phyloP scores from a whole-genome alignment of 2,329 filamentous ascomycete species.

The Claviceps africana region DNA sequence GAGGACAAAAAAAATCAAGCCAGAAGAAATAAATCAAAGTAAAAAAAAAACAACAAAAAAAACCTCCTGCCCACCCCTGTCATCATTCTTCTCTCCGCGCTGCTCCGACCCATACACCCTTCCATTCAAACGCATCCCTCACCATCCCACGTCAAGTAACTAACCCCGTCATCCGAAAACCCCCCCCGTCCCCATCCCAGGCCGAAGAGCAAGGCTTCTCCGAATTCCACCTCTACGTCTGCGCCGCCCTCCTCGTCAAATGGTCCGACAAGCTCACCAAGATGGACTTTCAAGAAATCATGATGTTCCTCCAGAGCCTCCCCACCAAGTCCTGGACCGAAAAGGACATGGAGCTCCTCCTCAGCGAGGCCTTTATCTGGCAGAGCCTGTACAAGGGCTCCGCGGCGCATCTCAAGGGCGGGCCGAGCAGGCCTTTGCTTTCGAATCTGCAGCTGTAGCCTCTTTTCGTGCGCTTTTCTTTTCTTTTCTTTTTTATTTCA shows the following conservation, averaged over 20 bases:
- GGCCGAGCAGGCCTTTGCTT: constrained; percentile 21
- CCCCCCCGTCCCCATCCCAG: constrained; percentile 30
- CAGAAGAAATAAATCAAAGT: no score
- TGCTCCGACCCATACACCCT: neutral
- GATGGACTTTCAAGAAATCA: constrained; percentile 97
- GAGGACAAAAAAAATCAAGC: no score
- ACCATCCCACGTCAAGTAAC: neutral
- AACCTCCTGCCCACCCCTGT: neutral
- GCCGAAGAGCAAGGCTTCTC: constrained; percentile 98
- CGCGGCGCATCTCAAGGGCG: constrained; percentile 66
- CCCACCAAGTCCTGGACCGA: constrained; percentile 92
- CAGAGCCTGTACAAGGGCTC: constrained; percentile 94
- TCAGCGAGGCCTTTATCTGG: constrained; percentile 98
- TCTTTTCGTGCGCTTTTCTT: neutral
- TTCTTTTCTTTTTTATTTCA: neutral
- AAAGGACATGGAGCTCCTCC: constrained; percentile 89
- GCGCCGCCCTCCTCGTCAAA: constrained; percentile 93
- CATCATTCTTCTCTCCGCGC: neutral
- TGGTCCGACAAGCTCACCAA: constrained; percentile 91
- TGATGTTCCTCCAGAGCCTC: constrained; percentile 97
- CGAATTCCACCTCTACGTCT: constrained; percentile 95
- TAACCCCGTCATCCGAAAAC: neutral
- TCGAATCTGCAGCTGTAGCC: constrained; percentile 23
- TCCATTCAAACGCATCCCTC: no score
- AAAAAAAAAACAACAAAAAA: no score